Evolutionary conservation across 2,329 filamentous ascomycete species (phyloP), one percentile per base, ranked within the genome.

Genomic region (Chaetomium globosum): DNA sequence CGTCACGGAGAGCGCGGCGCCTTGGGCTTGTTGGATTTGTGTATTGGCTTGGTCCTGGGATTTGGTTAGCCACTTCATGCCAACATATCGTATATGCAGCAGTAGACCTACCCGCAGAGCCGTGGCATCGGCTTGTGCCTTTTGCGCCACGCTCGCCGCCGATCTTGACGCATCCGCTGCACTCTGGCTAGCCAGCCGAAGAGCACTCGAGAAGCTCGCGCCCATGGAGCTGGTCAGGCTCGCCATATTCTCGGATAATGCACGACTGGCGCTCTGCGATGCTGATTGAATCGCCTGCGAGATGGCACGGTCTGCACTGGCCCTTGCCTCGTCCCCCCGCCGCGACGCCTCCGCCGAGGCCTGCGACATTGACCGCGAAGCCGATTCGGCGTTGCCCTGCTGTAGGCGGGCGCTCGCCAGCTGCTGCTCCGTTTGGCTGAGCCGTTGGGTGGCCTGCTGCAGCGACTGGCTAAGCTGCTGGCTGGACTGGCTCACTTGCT

Each of bases 1-100:
- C 0, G 78, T 80, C 19, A 77, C 77, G 2, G 78, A 79, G 1
- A 80, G 74, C 3, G 78, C 77, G 3, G 76, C 71, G 21, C 73
- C 76, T 59, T 79, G 77, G 0, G 78, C 75, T 19, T 75, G 71
- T 21, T 73, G 69, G 19, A 77, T 72, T 48, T 75, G 73, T 2
- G 62, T 62, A 33, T 70, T 71, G 6, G 76, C 76, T n/a, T 77
- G 72, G 49, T 71, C 68, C 72, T 75, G 59, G 21, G 31, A 59
- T 33, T 33, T 26, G 13, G 39, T 60, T 8, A 51, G 39, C 13
- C 5, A 10, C 30, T 39, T 23, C 10, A 12, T 52, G 49, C 30
- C 28, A 19, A 23, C 31, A 1, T n/a, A 28, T 49, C 28, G 4
- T 23, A 9, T 2, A 9, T 16, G 7, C 7, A 23, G 13, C 43